Conservation (phyloP, 148 eudicot genomes). For the Silene latifolia region DNA sequence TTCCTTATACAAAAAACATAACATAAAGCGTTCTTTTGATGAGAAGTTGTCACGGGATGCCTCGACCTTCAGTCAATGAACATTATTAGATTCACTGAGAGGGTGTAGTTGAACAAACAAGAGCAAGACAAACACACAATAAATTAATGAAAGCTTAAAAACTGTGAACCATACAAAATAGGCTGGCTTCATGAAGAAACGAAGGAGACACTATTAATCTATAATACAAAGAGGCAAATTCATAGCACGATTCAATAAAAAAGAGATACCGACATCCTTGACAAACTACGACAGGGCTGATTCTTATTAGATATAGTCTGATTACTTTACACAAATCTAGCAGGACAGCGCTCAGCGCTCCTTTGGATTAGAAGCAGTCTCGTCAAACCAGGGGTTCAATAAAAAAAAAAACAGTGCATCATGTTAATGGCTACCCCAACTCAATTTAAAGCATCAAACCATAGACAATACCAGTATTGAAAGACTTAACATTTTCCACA, state of each 20-base stretch:
- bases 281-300: background rate
- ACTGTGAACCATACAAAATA: background rate
- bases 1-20: background rate
- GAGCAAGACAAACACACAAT: background rate
- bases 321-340: background rate
- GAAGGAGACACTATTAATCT: background rate
- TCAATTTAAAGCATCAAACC: background rate
- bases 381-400: background rate
- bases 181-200: background rate
- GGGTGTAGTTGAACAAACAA: slow-evolving; percentile 1
- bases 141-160: background rate
- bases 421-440: background rate
- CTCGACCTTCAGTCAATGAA: background rate
- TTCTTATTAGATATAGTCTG: background rate
- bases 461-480: background rate
- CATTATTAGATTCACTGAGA: background rate
- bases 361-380: background rate
- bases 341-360: background rate
- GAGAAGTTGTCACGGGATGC: background rate
- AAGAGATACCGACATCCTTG: background rate
- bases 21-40: background rate
- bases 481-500: background rate
- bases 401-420: background rate
- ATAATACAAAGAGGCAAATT: background rate
- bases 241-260: background rate